Base-by-base conservation (phyloP, 352 stramenopile species). In the Globisporangium spinosum region DNA sequence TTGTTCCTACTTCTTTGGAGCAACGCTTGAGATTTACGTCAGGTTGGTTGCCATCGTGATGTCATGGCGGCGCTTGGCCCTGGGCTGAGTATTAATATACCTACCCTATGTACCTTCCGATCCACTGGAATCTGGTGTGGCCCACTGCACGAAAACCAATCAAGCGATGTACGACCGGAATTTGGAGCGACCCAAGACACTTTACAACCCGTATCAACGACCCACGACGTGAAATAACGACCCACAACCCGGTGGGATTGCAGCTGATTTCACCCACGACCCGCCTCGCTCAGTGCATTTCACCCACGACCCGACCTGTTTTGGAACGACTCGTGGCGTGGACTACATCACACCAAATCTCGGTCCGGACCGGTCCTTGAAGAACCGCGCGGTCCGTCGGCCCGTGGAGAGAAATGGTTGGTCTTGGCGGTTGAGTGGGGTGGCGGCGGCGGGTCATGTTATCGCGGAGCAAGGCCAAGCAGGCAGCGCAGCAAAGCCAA, bases 331-430 rank as follows among this genome's bases (percentile, higher is more conserved):
- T n/a, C 25, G 9, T 22, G 9, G 35, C 62, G 62, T 68, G 62
- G 62, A 27, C 62, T 25, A 62, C 62, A 23, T 43, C 0, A 15
- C 0, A 1, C 8, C 4, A 23, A 22, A 5, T 63, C 0, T 13
- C 45, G 55, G 63, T 64, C 68, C 68, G 64, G 23, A 51, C 43
- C 64, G 58, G 63, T 68, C 49, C 63, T 62, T 49, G 56, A 62
- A 62, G 23, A 59, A 60, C 34, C 29, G 17, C 34, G 45, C 66
- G 54, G 43, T 62, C 29, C 45, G 22, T 10, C 12, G 55, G 67
- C 54, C 47, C 64, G 62, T 25, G 4, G 34, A 51, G 32, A 51
- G 29, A 69, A 74, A 74, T 72, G 69, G 69, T 69, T 73, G 68
- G 68, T 73, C 68, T 67, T 67, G 58, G 38, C 58, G 65, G 58